Evolutionary conservation across 805 yeast genomes (phyloP).

Genomic region (Candida alai): DNA sequence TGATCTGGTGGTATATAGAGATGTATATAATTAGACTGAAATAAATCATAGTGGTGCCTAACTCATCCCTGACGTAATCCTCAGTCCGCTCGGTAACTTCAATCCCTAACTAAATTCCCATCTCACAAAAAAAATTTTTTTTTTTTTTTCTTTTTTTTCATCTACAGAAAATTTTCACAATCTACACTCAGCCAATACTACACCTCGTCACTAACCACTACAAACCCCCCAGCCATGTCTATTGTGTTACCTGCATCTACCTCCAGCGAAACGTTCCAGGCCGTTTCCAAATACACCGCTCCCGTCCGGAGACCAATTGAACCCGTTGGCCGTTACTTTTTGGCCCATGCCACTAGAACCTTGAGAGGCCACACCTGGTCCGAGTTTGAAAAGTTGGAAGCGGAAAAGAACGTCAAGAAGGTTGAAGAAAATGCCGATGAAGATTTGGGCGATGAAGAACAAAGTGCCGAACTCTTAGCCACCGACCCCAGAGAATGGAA

Average conservation of each 20-base stretch:
- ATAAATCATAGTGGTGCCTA: background rate
- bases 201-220: conserved; percentile 1
- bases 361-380: conserved; percentile 98
- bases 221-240: conserved; percentile 23
- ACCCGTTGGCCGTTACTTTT: conserved; percentile 93
- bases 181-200: background rate
- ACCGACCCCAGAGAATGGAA: conserved; percentile 99
- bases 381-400: conserved; percentile 91
- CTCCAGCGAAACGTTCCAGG: conserved; percentile 46
- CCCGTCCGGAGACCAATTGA: conserved; percentile 80
- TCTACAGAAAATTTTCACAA: conserved; percentile 1
- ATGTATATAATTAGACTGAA: too few species aligned
- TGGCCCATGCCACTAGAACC: conserved; percentile 95
- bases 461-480: conserved; percentile 61
- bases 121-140: conserved; percentile 1
- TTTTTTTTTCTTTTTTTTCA: conserved; percentile 1
- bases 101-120: conserved; percentile 2
- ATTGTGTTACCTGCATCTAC: conserved; percentile 47
- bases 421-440: conserved; percentile 63
- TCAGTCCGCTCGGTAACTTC: conserved; percentile 4
- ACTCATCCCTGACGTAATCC: conserved; percentile 3
- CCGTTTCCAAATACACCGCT: conserved; percentile 48
- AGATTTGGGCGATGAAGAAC: conserved; percentile 73
- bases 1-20: background rate
- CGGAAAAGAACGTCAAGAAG: conserved; percentile 74